A percentile compares a stretch with the other conserved stretches of the same genome.
Evolutionary conservation across 495 filamentous ascomycete species (phyloP).

Genomic region (Corynascus novoguineensis): DNA sequence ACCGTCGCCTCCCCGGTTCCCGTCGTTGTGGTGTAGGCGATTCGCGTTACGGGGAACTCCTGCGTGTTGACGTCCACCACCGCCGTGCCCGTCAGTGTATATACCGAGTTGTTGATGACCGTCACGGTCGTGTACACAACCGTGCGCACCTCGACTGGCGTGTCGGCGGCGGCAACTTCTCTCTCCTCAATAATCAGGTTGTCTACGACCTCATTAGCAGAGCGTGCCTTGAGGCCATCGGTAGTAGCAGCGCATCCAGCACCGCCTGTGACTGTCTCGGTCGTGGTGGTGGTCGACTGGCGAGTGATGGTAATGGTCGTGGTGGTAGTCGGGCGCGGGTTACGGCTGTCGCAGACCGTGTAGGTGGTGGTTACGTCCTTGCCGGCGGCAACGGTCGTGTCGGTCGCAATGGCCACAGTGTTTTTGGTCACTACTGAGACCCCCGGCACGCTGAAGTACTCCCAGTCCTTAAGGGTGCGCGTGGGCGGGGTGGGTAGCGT

Average conservation of each 20-base stretch:
- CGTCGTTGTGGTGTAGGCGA: background rate
- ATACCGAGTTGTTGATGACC: slow-evolving; percentile 7
- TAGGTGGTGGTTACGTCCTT: background rate
- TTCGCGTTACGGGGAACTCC: background rate
- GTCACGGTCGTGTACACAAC: slow-evolving; percentile 17
- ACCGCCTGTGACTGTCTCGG: background rate
- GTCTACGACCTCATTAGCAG: too few relatives aligned
- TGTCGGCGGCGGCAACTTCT: background rate
- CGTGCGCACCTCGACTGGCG: slow-evolving; percentile 10
- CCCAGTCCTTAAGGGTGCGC: slow-evolving; percentile 33
- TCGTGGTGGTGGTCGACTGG: background rate
- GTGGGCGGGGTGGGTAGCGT: background rate
- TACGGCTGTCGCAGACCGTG: background rate
- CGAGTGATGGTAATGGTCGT: background rate
- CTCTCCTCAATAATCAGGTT: background rate
- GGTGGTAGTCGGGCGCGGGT: background rate
- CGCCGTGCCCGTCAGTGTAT: slow-evolving; percentile 16
- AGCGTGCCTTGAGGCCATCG: too few relatives aligned
- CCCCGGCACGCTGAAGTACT: slow-evolving; percentile 20
- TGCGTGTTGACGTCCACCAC: slow-evolving; percentile 13
- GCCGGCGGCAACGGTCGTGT: background rate
- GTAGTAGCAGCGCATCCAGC: background rate
- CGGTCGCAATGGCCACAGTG: background rate
- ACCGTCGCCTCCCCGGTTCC: background rate
- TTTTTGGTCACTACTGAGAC: slow-evolving; percentile 7